Conservation (phyloP, 129 eudicot genomes). For the Artemisia tridentata region DNA sequence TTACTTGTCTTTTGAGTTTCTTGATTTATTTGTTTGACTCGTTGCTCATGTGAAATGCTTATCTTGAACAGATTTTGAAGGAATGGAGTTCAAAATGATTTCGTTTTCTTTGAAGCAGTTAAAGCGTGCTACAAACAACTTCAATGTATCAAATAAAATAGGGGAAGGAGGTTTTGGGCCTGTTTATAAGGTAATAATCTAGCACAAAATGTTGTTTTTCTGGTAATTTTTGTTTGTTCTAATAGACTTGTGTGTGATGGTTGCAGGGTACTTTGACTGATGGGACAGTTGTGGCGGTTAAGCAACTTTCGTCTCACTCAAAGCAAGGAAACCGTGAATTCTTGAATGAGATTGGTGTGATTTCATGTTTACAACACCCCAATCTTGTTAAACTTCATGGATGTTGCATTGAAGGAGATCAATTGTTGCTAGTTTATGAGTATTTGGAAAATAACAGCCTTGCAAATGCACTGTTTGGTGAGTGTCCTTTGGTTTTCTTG, state of each 20-base stretch:
- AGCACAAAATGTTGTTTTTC: background rate
- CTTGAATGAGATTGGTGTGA: too few species aligned
- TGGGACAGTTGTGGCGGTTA: too few species aligned
- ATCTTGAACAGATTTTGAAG: conserved; percentile 57
- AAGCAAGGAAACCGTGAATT: too few species aligned
- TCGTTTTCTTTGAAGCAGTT: conserved; percentile 64
- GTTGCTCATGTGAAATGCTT: background rate
- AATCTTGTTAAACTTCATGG: too few species aligned
- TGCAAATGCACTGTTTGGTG: conserved; percentile 71
- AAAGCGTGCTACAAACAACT: conserved; percentile 69
- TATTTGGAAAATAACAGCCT: conserved; percentile 86
- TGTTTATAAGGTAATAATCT: conserved; percentile 59
- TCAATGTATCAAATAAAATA: conserved; percentile 51
- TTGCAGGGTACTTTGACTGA: too few species aligned
- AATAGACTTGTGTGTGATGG: too few species aligned
- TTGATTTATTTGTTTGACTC: conserved; percentile 21
- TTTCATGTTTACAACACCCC: too few species aligned
- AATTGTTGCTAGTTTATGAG: conserved; percentile 72
- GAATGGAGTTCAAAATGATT: conserved; percentile 57
- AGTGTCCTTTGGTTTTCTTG: conserved; percentile 13
- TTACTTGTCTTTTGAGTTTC: conserved; percentile 10
- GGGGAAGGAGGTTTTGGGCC: conserved; percentile 96
- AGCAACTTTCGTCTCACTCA: too few species aligned
- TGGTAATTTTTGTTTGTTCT: conserved; percentile 16
- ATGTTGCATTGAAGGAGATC: too few species aligned